These are phyloP conservation scores for Verticillium klebahnii DNA, from an alignment of 2,329 filamentous ascomycete species.

Conservation along the genomic window DNA sequence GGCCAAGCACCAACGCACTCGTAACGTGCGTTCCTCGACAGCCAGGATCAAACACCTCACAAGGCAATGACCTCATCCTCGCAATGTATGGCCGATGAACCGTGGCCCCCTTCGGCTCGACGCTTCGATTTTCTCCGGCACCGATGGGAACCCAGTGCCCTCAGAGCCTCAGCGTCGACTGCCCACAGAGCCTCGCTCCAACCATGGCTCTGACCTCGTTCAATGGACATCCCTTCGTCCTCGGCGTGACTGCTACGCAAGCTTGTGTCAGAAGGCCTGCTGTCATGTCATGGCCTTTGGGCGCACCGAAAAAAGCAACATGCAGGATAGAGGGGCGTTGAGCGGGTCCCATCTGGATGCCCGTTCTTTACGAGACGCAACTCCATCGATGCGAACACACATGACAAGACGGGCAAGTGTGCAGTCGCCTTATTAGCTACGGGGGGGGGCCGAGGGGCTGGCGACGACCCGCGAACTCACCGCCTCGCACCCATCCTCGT, in stretches of 20 bases:
- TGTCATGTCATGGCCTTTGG: background rate
- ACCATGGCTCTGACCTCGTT: no score
- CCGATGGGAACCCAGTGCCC: background rate
- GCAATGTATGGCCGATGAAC: background rate
- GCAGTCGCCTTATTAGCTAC: background rate
- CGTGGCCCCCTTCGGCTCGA: background rate
- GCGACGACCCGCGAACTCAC: background rate
- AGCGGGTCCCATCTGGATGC: background rate
- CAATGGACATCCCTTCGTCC: background rate
- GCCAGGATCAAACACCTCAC: background rate
- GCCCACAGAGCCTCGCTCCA: no score
- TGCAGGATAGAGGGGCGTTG: background rate
- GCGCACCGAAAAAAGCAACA: background rate
- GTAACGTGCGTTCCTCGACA: background rate
- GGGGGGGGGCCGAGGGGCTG: background rate
- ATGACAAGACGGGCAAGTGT: no score
- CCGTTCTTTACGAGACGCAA: background rate
- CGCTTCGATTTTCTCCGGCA: background rate
- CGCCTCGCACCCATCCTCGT: background rate
- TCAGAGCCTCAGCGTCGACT: background rate
- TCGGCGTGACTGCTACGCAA: background rate
- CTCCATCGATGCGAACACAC: background rate
- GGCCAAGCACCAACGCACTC: background rate
- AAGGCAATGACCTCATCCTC: background rate
- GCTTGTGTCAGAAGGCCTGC: background rate